Conservation (phyloP, 2,329 filamentous ascomycete species). For the Dactylonectria estremocensis region DNA sequence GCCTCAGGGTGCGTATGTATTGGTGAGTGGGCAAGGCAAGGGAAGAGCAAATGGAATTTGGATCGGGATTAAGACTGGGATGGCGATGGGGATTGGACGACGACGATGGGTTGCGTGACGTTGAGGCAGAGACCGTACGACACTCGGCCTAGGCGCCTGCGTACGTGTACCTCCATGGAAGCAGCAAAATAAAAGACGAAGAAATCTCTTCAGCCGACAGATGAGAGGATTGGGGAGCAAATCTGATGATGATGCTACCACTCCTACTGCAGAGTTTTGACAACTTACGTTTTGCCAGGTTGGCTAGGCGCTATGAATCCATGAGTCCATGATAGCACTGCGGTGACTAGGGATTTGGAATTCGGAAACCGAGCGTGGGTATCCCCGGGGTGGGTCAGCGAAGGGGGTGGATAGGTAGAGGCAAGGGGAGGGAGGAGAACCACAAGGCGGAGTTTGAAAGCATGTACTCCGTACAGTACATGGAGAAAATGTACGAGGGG, state of each 20-base stretch:
- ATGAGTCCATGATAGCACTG: conserved; percentile 7
- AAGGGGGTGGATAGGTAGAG: conserved; percentile 9
- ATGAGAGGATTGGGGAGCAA: conserved; percentile 18
- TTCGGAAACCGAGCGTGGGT: conserved; percentile 21
- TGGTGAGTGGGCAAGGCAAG: conserved; percentile 13
- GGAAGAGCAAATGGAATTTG: conserved; percentile 8
- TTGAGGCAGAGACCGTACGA: conserved; percentile 25
- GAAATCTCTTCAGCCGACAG: conserved; percentile 18
- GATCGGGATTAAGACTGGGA: conserved; percentile 17
- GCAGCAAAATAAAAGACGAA: conserved; percentile 8
- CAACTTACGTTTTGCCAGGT: conserved; percentile 33
- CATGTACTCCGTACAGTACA: too few relatives aligned
- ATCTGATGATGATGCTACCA: conserved; percentile 34
- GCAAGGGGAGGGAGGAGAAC: background rate
- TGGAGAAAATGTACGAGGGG: background rate
- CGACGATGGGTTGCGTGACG: conserved; percentile 27
- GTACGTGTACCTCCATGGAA: conserved; percentile 14
- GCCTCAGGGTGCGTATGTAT: conserved; percentile 17
- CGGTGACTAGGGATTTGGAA: conserved; percentile 22
- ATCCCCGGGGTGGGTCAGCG: conserved; percentile 29
- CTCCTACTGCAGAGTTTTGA: conserved; percentile 22
- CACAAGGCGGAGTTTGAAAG: background rate
- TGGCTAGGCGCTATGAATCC: conserved; percentile 21
- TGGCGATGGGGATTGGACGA: conserved; percentile 7
- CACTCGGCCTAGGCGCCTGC: background rate